These are phyloP conservation scores for Leucocoprinus birnbaumii DNA, from an alignment of 768 basidiomycete species.

Conservation along the genomic window DNA sequence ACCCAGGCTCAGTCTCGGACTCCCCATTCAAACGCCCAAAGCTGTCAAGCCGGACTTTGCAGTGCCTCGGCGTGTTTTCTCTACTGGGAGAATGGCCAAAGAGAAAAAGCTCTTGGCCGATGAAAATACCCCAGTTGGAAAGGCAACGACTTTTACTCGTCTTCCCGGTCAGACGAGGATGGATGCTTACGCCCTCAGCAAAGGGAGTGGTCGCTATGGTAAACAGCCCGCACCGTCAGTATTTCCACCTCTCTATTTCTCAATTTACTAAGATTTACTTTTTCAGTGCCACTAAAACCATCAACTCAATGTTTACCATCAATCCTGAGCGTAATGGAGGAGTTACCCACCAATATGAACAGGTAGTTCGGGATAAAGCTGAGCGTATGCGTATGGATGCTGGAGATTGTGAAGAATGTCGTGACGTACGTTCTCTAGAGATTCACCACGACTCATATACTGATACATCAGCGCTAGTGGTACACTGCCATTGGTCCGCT, in stretches of 20 bases:
- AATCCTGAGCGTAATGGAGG: slow-evolving; percentile 66
- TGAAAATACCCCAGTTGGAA: slow-evolving; percentile 11
- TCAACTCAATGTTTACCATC: slow-evolving; percentile 67
- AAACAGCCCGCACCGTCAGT: slow-evolving; percentile 24
- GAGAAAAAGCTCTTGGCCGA: slow-evolving; percentile 2
- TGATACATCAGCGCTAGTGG: slow-evolving; percentile 52
- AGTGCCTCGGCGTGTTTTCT: neutral
- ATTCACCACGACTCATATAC: neutral
- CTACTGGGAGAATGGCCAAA: slow-evolving; percentile 2
- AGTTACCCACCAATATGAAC: slow-evolving; percentile 64
- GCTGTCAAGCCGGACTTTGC: neutral
- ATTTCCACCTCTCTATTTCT: neutral
- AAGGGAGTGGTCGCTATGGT: slow-evolving; percentile 16
- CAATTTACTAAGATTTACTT: neutral
- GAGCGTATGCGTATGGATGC: slow-evolving; percentile 67
- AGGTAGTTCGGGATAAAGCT: slow-evolving; percentile 67
- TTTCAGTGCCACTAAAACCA: slow-evolving; percentile 35
- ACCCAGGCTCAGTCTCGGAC: neutral
- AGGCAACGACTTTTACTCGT: neutral
- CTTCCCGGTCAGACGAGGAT: neutral
- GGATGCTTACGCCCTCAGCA: slow-evolving; percentile 8
- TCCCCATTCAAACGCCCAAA: neutral
- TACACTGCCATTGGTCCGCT: slow-evolving; percentile 75
- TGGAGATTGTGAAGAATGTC: slow-evolving; percentile 81
- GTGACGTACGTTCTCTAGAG: slow-evolving; percentile 47